Evolutionary conservation across 2,329 filamentous ascomycete species (phyloP).

Genomic region (Dactylellina sp.): DNA sequence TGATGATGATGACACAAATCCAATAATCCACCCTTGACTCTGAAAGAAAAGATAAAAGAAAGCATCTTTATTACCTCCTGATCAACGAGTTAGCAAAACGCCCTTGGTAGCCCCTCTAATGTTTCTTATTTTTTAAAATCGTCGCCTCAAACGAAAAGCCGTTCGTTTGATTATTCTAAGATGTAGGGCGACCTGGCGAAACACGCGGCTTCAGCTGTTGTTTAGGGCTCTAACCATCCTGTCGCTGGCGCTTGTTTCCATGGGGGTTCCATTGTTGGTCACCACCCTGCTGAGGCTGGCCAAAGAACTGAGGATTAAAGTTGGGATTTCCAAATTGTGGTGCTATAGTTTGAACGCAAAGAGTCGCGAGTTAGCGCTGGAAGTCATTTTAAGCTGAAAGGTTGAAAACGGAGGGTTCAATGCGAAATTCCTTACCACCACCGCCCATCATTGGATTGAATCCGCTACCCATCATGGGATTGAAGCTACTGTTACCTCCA

Average conservation of each 20-base stretch:
- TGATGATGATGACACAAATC: conserved; percentile 39
- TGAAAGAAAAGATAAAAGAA: conserved; percentile 16
- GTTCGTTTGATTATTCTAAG: conserved; percentile 18
- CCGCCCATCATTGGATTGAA: conserved; percentile 60
- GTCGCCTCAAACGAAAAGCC: conserved; percentile 4
- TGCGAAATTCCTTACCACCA: conserved; percentile 43
- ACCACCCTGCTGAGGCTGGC: conserved; percentile 38
- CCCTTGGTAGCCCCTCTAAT: not conserved
- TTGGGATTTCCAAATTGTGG: conserved; percentile 54
- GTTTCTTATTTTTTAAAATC: not conserved
- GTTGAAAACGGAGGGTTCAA: conserved; percentile 29
- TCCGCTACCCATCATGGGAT: conserved; percentile 65
- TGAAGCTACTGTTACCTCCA: conserved; percentile 68
- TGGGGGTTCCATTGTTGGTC: conserved; percentile 55
- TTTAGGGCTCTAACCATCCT: conserved; percentile 48
- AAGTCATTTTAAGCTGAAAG: conserved; percentile 8
- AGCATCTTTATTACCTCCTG: conserved; percentile 25
- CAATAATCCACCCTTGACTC: conserved; percentile 39
- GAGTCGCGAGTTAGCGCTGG: conserved; percentile 6
- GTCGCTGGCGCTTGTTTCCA: conserved; percentile 55
- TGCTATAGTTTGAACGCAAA: conserved; percentile 21
- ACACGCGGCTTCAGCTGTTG: conserved; percentile 17
- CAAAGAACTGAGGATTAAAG: conserved; percentile 50
- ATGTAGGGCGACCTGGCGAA: conserved; percentile 16
- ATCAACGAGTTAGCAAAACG: not conserved